These are phyloP conservation scores for Mycosphaerelloides madeirae DNA, from an alignment of 2,329 filamentous ascomycete species.

Conservation along the genomic window DNA sequence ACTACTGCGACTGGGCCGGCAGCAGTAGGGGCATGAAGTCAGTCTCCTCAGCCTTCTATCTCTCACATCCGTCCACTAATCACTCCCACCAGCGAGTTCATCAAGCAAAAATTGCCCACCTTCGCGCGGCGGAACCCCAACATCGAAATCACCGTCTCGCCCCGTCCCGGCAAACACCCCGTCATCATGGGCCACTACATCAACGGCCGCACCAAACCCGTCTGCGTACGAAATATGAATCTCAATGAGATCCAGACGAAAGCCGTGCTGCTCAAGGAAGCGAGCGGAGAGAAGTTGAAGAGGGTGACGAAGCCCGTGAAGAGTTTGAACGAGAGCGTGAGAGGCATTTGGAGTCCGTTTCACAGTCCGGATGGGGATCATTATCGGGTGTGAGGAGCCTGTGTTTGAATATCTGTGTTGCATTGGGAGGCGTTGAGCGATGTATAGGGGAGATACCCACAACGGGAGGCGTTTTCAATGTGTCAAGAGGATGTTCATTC, in stretches of 20 bases:
- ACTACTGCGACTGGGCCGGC: conserved; percentile 95
- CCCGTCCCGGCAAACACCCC: conserved; percentile 83
- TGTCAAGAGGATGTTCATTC: too few species aligned
- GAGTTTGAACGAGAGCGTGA: conserved; percentile 60
- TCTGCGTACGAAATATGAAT: conserved; percentile 85
- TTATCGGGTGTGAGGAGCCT: conserved; percentile 42
- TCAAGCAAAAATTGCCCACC: conserved; percentile 64
- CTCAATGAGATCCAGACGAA: conserved; percentile 77
- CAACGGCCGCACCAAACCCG: conserved; percentile 77
- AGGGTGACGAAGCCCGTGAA: conserved; percentile 55
- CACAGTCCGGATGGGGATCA: conserved; percentile 46
- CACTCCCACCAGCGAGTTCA: conserved; percentile 60
- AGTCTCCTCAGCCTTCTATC: conserved; percentile 26
- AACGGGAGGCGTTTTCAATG: neutral
- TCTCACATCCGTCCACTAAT: neutral
- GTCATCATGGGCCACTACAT: conserved; percentile 87
- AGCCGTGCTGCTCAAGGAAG: conserved; percentile 65
- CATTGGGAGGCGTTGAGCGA: conserved; percentile 8
- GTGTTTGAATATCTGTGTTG: conserved; percentile 3
- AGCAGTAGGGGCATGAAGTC: conserved; percentile 95
- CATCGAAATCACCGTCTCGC: conserved; percentile 88
- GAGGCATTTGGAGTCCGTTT: conserved; percentile 62
- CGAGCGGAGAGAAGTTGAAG: conserved; percentile 69
- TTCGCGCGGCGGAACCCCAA: conserved; percentile 80
- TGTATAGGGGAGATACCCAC: conserved; percentile 3